Conservation (phyloP, 108 stramenopile species). For the Cyclotella distinguenda region DNA sequence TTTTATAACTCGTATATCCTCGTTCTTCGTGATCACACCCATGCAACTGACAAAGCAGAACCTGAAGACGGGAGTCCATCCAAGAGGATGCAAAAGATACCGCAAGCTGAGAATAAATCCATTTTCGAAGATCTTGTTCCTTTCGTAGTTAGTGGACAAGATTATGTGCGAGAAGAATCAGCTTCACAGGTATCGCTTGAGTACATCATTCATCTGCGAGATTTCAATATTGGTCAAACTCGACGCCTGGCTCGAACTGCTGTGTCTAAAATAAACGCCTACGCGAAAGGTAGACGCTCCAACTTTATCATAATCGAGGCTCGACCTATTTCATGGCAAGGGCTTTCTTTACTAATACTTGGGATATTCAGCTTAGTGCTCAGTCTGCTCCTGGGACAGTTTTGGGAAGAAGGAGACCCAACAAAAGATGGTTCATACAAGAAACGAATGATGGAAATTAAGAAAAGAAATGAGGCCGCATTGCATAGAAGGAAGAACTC, state of each 20-base stretch:
- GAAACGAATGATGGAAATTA: slow-evolving; percentile 34
- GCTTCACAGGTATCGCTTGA: slow-evolving; percentile 15
- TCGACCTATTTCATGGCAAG: slow-evolving; percentile 60
- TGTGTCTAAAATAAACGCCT: slow-evolving; percentile 66
- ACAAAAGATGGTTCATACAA: slow-evolving; percentile 40
- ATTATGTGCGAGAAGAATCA: slow-evolving; percentile 1
- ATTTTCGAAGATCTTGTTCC: slow-evolving; percentile 60
- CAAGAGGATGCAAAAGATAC: slow-evolving; percentile 45
- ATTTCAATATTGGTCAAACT: slow-evolving; percentile 64
- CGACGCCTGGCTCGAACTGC: slow-evolving; percentile 57
- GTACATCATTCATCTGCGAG: slow-evolving; percentile 55
- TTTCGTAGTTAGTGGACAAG: slow-evolving; percentile 20
- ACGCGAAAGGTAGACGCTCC: slow-evolving; percentile 60
- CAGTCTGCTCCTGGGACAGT: slow-evolving; percentile 69
- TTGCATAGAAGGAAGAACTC: not conserved
- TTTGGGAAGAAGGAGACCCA: slow-evolving; percentile 64
- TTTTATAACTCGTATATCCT: slow-evolving; percentile 60
- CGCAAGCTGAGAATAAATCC: slow-evolving; percentile 32
- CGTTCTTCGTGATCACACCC: slow-evolving; percentile 41
- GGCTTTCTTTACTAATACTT: slow-evolving; percentile 61
- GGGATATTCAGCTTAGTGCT: slow-evolving; percentile 66
- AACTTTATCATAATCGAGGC: slow-evolving; percentile 65
- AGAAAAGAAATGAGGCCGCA: slow-evolving; percentile 15
- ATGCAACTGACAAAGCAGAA: slow-evolving; percentile 7
- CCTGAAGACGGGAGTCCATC: slow-evolving; percentile 31